Conservation (phyloP, 148 eudicot genomes). For the Limonium bicolor region DNA sequence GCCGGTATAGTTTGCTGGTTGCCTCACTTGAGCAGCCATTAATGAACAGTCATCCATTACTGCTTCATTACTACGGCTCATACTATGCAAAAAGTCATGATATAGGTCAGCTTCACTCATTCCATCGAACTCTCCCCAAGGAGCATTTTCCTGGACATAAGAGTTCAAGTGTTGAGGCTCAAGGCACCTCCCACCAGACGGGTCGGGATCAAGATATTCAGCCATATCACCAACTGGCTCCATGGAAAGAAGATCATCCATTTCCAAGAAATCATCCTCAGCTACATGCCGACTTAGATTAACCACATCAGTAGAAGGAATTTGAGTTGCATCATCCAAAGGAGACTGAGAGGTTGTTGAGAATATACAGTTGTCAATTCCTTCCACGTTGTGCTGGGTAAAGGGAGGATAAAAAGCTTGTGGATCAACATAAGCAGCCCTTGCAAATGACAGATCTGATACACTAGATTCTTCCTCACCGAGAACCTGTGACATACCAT, state of each 20-base stretch:
- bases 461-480: slow-evolving; percentile 22
- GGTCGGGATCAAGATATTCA: slow-evolving; percentile 23
- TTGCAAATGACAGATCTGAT: slow-evolving; percentile 13
- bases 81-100: slow-evolving; percentile 33
- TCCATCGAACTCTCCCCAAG: slow-evolving; percentile 32
- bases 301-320: slow-evolving; percentile 16
- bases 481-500: slow-evolving; percentile 11
- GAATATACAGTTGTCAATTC: slow-evolving; percentile 14
- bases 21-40: neutral
- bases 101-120: slow-evolving; percentile 37
- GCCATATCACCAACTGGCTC: slow-evolving; percentile 24
- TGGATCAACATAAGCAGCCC: slow-evolving; percentile 7
- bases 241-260: slow-evolving; percentile 60
- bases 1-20: no score
- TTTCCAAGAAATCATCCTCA: slow-evolving; percentile 50
- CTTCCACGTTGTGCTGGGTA: slow-evolving; percentile 12
- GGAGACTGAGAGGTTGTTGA: slow-evolving; percentile 19
- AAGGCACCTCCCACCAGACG: slow-evolving; percentile 8
- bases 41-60: slow-evolving; percentile 1
- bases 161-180: slow-evolving; percentile 12
- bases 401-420: slow-evolving; percentile 7
- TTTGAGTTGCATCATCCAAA: slow-evolving; percentile 21
- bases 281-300: slow-evolving; percentile 6
- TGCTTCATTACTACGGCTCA: slow-evolving; percentile 11
- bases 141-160: slow-evolving; percentile 10